Base-by-base conservation (phyloP, 2,329 filamentous ascomycete species). In the Zelopaecilomyces penicillatus region DNA sequence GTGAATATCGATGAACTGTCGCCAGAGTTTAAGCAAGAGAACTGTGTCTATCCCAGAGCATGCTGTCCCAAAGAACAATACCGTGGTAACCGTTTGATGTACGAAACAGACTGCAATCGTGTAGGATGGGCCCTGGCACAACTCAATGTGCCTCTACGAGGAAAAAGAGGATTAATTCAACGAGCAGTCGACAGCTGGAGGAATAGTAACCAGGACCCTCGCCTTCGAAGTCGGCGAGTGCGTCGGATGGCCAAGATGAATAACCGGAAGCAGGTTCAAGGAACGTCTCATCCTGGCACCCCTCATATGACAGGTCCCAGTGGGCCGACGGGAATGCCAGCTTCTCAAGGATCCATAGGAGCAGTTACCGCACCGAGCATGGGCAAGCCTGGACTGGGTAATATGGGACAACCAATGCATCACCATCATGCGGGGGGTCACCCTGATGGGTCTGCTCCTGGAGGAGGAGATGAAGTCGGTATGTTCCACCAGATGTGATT, bases 51-150 rank as follows among this genome's bases (percentile, higher is more conserved):
- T 61, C 93, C 93, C 3, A 81, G 93, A 48, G 93, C 93, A 4
- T 96, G 90, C 72, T 95, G 89, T 65, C 80, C 82, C 54, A 97
- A 97, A 67, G 91, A 97, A 47, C 85, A 95, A 62, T 98, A 98
- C 72, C 85, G 90, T 48, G 93, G 93, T 49, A 98, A 98, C 64
- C 84, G 93, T 11, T 71, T 96, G 54, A 86, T 93, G 55, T 98
- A 98, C 65, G 93, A 98, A 71, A 96, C 88, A 11, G 93, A 98
- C 69, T 98, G 93, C 75, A 98, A 98, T 68, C 88, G 89, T 1
- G 93, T 98, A n/a, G 93, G 93, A n/a, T 98, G 93, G 93, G 91
- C 91, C 9, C 69, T 98, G 54, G 93, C 93, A 3, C 85, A 97
- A 60, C 71, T 98, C 43, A 98, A 98, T 64, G 83, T 89, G 6